Evolutionary conservation across 2,329 filamentous ascomycete genomes (phyloP).

Genomic region (Raffaelea ambrosiae): DNA sequence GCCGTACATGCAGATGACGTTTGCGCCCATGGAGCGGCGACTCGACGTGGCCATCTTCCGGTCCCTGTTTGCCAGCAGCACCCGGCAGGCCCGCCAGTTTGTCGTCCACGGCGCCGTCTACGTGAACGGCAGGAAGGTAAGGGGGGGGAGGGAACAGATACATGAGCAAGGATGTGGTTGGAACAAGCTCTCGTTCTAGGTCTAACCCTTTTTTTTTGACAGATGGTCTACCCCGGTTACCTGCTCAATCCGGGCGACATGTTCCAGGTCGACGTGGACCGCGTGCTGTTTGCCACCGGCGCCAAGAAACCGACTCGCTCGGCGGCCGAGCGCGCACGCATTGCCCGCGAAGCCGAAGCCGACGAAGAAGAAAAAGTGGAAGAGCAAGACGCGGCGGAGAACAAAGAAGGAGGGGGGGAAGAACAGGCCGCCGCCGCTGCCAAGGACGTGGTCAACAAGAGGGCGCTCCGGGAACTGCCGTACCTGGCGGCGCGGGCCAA

Average conservation of each 20-base stretch:
- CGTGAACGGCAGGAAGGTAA: slow-evolving; percentile 92
- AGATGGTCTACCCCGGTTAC: slow-evolving; percentile 92
- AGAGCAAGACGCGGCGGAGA: slow-evolving; percentile 14
- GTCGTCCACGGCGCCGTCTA: slow-evolving; percentile 87
- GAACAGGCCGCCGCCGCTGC: background rate
- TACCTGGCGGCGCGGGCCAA: slow-evolving; percentile 37
- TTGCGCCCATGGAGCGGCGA: slow-evolving; percentile 80
- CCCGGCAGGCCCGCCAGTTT: slow-evolving; percentile 87
- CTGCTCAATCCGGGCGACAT: slow-evolving; percentile 94
- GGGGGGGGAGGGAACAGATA: slow-evolving; percentile 9
- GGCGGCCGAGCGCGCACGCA: slow-evolving; percentile 18
- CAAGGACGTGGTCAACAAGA: slow-evolving; percentile 7
- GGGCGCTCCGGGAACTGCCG: slow-evolving; percentile 12
- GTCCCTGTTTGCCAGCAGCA: slow-evolving; percentile 87
- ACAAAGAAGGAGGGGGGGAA: too few species aligned
- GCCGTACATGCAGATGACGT: slow-evolving; percentile 95
- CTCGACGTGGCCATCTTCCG: slow-evolving; percentile 93
- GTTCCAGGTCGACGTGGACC: slow-evolving; percentile 89
- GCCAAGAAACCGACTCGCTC: slow-evolving; percentile 46
- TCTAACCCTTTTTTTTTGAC: too few species aligned
- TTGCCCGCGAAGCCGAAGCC: slow-evolving; percentile 18
- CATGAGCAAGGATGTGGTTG: too few species aligned
- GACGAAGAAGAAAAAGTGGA: too few species aligned
- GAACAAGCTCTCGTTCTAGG: too few species aligned
- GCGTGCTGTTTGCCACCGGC: slow-evolving; percentile 83